Evolutionary conservation across 2,329 filamentous ascomycete genomes (phyloP), one percentile per base, ranked within the genome.

Genomic region (Colletotrichum costaricense): DNA sequence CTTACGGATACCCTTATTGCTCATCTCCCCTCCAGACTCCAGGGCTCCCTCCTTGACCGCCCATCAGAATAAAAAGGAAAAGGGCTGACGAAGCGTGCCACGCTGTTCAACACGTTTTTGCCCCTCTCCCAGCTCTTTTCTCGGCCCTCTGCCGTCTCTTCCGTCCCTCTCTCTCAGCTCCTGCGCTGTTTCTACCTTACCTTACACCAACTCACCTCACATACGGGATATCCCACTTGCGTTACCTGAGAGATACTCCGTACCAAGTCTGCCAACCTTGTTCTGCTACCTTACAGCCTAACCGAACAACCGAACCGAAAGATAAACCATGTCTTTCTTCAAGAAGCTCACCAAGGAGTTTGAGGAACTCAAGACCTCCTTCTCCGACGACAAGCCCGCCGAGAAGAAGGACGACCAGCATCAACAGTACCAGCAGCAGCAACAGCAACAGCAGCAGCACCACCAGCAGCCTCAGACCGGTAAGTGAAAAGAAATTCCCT

Each of bases 331-430:
- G 84, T 86, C 84, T 46, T 86, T 86, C 77, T 82, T 86, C 78
- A 83, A 83, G 75, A 85, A 85, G 76, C 76, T 86, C 60, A 80
- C 81, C 71, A 80, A 84, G 76, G 80, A 84, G 75, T 82, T 86
- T 55, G 86, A 89, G 77, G 84, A 85, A 76, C 81, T 89, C 67
- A 84, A 82, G 63, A 82, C 88, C 76, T 85, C 85, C 58, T 74
- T 77, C 73, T 75, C 73, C 33, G 84, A 84, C 63, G 83, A 82
- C 63, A 80, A 83, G 75, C 79, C 79, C 54, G 62, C 70, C 68
- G 72, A 73, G 38, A 69, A 77, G 42, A 72, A 77, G 68, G 73
- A 77, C 42, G 73, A 79, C 60, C 54, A 75, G n/a, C 26, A 49
- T 14, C 67, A 77, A 67, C 75, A 79, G 72, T 57, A 76, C 7